These are phyloP conservation scores for Mrakia gelida DNA, from an alignment of 768 basidiomycete species.

Conservation along the genomic window DNA sequence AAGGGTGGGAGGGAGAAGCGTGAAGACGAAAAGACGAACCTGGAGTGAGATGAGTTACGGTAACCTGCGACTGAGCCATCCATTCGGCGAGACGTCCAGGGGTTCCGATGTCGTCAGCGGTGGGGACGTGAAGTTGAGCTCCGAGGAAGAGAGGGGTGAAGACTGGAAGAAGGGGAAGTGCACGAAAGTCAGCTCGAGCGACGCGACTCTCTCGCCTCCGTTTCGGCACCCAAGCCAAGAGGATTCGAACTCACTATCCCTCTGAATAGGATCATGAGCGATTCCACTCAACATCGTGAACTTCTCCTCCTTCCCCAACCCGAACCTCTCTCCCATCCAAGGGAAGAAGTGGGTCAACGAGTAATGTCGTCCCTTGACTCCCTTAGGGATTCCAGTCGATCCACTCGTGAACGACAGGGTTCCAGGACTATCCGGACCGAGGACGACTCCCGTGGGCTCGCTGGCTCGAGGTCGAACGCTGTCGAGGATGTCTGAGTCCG, in stretches of 20 bases:
- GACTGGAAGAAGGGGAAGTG: slow-evolving; percentile 55
- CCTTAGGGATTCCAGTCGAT: slow-evolving; percentile 96
- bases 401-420: slow-evolving; percentile 96
- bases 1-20: not conserved
- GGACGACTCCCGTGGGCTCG: slow-evolving; percentile 70
- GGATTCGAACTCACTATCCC: slow-evolving; percentile 65
- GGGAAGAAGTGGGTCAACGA: slow-evolving; percentile 98
- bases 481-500: slow-evolving; percentile 58
- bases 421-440: slow-evolving; percentile 93
- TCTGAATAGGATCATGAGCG: slow-evolving; percentile 97
- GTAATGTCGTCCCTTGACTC: slow-evolving; percentile 92
- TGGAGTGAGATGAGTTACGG: slow-evolving; percentile 95
- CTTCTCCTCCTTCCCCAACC: slow-evolving; percentile 64
- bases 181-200: not conserved
- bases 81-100: slow-evolving; percentile 95
- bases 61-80: slow-evolving; percentile 89
- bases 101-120: slow-evolving; percentile 92
- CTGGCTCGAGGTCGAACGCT: slow-evolving; percentile 53
- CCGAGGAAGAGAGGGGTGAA: slow-evolving; percentile 98
- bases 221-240: too few species aligned
- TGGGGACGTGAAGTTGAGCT: slow-evolving; percentile 90
- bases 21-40: slow-evolving; percentile 33
- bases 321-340: slow-evolving; percentile 93
- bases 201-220: not conserved
- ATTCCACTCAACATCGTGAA: slow-evolving; percentile 99